Evolutionary conservation across 192 early-diverging fungal genomes (phyloP).

Genomic region (Mortierella claussenii): DNA sequence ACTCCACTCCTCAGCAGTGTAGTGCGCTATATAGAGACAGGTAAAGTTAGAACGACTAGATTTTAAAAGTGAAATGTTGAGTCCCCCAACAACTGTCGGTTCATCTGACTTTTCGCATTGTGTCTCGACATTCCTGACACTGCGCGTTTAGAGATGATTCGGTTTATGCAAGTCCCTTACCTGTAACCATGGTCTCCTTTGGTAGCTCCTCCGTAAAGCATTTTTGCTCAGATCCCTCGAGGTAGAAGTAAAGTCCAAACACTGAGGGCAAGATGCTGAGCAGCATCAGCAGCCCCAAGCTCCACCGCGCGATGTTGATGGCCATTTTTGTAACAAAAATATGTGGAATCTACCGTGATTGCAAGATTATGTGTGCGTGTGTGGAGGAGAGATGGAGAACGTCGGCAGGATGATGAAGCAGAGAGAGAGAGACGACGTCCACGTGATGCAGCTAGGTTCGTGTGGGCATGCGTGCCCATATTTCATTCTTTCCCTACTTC

Average conservation of each 20-base stretch:
- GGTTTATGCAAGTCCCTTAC: conserved; percentile 45
- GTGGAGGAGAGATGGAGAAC: neutral
- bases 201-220: conserved; percentile 97
- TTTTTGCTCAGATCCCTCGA: conserved; percentile 86
- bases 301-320: conserved; percentile 45
- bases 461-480: too few species aligned
- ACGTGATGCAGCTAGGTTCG: too few species aligned
- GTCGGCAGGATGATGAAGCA: neutral
- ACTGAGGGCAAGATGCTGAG: conserved; percentile 51
- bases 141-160: too few species aligned
- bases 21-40: conserved; percentile 59
- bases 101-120: too few species aligned
- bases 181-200: conserved; percentile 85
- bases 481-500: too few species aligned
- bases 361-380: too few species aligned
- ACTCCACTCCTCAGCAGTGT: conserved; percentile 86
- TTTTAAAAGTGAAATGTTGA: neutral
- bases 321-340: conserved; percentile 13
- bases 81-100: neutral
- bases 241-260: conserved; percentile 87
- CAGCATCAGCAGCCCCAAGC: conserved; percentile 43
- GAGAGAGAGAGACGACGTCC: neutral
- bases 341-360: too few species aligned
- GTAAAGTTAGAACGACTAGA: neutral
- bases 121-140: too few species aligned